These are phyloP conservation scores for Fusarium buxicola DNA, from an alignment of 2,329 filamentous ascomycete genomes.

Conservation along the genomic window DNA sequence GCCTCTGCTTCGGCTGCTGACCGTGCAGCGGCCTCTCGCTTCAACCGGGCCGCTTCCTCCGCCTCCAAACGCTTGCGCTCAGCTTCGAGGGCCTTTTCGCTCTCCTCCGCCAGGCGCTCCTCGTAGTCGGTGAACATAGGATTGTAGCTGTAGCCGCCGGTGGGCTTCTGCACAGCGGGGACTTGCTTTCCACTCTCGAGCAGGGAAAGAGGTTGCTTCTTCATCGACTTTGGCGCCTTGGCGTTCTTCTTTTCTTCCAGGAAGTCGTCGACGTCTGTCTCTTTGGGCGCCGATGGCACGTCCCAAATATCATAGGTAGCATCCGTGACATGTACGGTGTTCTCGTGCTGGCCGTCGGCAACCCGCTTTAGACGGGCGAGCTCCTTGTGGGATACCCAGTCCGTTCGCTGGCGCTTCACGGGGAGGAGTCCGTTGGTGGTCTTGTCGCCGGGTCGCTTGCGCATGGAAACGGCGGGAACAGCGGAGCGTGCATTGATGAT, in stretches of 20 bases:
- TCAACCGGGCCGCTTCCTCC: constrained; percentile 74
- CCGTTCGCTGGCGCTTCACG: constrained; percentile 79
- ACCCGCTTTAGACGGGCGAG: constrained; percentile 81
- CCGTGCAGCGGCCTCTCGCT: constrained; percentile 73
- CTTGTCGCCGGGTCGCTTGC: constrained; percentile 79
- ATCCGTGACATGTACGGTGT: constrained; percentile 66
- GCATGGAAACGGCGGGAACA: constrained; percentile 80
- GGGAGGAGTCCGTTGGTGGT: constrained; percentile 79
- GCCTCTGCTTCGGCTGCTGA: constrained; percentile 82
- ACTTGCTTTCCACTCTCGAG: constrained; percentile 84
- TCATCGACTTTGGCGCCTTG: constrained; percentile 80
- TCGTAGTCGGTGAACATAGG: constrained; percentile 89
- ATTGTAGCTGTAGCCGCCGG: constrained; percentile 92
- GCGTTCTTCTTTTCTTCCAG: constrained; percentile 73
- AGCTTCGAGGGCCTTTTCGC: constrained; percentile 80
- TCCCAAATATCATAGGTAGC: constrained; percentile 85
- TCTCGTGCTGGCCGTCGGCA: constrained; percentile 77
- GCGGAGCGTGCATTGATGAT: constrained; percentile 88
- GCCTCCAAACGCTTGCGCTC: constrained; percentile 79
- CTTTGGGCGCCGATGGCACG: constrained; percentile 53
- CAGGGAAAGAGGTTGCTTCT: constrained; percentile 82
- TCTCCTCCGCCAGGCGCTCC: constrained; percentile 77
- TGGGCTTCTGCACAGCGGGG: constrained; percentile 81
- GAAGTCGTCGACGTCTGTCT: constrained; percentile 63
- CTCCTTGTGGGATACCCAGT: constrained; percentile 88